Evolutionary conservation across 305 asterid species (phyloP).

Genomic region (Ajuga reptans): DNA sequence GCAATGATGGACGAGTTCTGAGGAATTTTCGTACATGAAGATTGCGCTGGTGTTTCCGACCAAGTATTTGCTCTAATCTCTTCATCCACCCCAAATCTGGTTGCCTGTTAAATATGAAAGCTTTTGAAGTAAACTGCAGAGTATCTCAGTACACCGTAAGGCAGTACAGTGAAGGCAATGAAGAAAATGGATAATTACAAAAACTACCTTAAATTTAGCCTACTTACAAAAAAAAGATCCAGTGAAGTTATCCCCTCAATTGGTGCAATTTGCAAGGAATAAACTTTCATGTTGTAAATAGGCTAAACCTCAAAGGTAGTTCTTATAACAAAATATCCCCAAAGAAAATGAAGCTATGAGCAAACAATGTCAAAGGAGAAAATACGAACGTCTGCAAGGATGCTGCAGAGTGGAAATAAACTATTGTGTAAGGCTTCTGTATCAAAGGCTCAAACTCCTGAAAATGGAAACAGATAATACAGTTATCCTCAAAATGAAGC

Average conservation of each 20-base stretch:
- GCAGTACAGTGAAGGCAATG: background rate
- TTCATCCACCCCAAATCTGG: slow-evolving; percentile 96
- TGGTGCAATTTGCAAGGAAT: too few species aligned
- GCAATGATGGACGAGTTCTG: background rate
- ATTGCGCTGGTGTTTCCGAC: slow-evolving; percentile 87
- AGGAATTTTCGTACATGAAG: slow-evolving; percentile 56
- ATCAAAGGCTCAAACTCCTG: slow-evolving; percentile 98
- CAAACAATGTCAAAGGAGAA: slow-evolving; percentile 4
- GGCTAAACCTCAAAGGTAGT: background rate
- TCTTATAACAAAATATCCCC: too few species aligned
- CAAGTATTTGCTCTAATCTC: slow-evolving; percentile 86
- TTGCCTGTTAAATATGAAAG: slow-evolving; percentile 50
- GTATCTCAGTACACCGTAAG: background rate
- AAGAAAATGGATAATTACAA: background rate
- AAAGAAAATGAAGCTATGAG: background rate
- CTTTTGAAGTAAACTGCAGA: too few species aligned
- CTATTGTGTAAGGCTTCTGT: slow-evolving; percentile 87
- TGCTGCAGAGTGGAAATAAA: slow-evolving; percentile 91
- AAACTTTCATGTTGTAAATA: background rate
- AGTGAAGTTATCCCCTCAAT: too few species aligned
- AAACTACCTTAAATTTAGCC: background rate
- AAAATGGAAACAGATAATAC: slow-evolving; percentile 22
- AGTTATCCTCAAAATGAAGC: background rate
- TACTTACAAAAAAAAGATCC: background rate
- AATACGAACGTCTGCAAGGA: slow-evolving; percentile 72